Conservation (phyloP, 2,329 filamentous ascomycete genomes). For the Talaromyces pinophilus region DNA sequence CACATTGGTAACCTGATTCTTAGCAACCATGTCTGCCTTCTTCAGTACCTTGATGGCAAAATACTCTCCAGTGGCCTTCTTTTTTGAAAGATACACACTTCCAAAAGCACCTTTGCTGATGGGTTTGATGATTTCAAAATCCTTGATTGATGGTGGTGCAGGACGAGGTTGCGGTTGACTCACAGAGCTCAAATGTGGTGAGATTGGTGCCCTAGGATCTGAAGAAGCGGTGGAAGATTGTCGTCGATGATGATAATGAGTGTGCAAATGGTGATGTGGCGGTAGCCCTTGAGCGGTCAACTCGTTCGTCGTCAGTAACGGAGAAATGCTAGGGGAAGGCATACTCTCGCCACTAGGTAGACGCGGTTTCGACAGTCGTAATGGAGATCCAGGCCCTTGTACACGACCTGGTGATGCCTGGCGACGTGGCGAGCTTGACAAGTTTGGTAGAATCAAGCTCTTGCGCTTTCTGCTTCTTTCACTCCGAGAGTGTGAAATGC, state of each 20-base stretch:
- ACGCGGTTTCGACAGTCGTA: conserved; percentile 82
- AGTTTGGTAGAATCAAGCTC: conserved; percentile 78
- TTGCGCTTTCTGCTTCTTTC: conserved; percentile 81
- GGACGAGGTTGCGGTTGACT: conserved; percentile 83
- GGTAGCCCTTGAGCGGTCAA: conserved; percentile 58
- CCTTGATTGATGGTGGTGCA: conserved; percentile 93
- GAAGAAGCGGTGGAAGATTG: conserved; percentile 85
- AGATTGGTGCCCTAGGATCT: conserved; percentile 68
- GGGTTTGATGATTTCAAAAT: conserved; percentile 98
- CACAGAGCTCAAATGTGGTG: conserved; percentile 76
- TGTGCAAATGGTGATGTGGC: conserved; percentile 47
- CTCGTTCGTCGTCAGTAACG: conserved; percentile 79
- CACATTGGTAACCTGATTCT: conserved; percentile 98
- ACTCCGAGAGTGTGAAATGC: conserved; percentile 73
- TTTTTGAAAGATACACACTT: conserved; percentile 96
- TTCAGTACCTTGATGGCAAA: conserved; percentile 98
- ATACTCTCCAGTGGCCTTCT: conserved; percentile 97
- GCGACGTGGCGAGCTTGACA: conserved; percentile 72
- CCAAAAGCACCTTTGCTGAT: conserved; percentile 99
- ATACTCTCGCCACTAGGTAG: conserved; percentile 59
- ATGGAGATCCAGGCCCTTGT: conserved; percentile 75
- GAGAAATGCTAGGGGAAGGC: conserved; percentile 84
- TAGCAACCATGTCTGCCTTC: conserved; percentile 99
- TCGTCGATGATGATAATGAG: conserved; percentile 70
- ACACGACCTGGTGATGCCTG: conserved; percentile 85